These are phyloP conservation scores for Magnolia changhungtana DNA, from an alignment of 164 flowering plant species.

Conservation along the genomic window DNA sequence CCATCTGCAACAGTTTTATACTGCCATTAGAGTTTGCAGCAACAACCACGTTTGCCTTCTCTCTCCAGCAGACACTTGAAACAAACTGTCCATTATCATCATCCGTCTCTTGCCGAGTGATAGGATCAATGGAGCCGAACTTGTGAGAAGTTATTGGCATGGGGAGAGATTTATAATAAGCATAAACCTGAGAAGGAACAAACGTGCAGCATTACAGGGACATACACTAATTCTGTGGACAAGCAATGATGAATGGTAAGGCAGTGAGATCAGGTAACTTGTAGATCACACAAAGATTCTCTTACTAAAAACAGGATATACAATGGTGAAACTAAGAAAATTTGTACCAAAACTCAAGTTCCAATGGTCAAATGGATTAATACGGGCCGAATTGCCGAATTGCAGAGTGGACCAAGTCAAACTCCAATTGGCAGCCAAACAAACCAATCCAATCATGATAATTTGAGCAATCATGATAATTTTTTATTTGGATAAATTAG, in stretches of 20 bases:
- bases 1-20: conserved; percentile 79
- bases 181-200: conserved; percentile 57
- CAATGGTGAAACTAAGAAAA: neutral
- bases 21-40: conserved; percentile 91
- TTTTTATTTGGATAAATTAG: no score
- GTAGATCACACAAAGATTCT: neutral
- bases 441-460: neutral
- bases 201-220: neutral
- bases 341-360: neutral
- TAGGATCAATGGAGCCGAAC: conserved; percentile 86
- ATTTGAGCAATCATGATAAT: no score
- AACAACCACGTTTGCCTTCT: conserved; percentile 68
- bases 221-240: neutral
- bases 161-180: conserved; percentile 79
- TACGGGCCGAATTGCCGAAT: neutral
- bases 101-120: conserved; percentile 79
- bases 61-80: conserved; percentile 95
- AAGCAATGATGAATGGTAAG: neutral
- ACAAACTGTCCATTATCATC: conserved; percentile 88
- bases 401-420: neutral
- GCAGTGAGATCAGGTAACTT: neutral
- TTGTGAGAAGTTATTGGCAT: conserved; percentile 90
- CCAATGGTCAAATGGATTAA: neutral
- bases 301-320: neutral
- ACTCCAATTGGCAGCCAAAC: neutral